Base-by-base conservation (phyloP, 2,329 filamentous ascomycete genomes). In the Fusarium beomiforme region DNA sequence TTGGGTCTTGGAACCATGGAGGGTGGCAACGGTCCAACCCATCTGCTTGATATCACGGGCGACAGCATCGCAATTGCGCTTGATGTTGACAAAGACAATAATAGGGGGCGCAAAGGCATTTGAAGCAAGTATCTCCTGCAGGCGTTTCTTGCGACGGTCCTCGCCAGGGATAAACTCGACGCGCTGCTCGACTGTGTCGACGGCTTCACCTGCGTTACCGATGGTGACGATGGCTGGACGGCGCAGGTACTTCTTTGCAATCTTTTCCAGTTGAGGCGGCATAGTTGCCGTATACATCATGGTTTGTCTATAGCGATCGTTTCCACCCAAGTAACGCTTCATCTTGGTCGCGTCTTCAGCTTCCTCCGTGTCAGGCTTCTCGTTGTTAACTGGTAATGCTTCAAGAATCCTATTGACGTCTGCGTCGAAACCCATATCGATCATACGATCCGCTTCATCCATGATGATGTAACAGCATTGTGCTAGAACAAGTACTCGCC, bases 201-300 rank as follows among this genome's bases (percentile, higher is more conserved):
- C 96, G 9, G 96, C 96, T 84, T 99, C 95, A 76, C 96, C 96
- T 2, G 91, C 90, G 77, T 97, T 97, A 70, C 96, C 96, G 71
- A 99, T 98, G 0, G 93, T 97, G 41, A 98, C 94, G 54, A 95
- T 96, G 23, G 96, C 96, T 0, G 96, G 96, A 16, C 96, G 90
- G 2, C 95, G 92, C 19, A 98, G 89, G 79, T 99, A 99, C 79
- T 97, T 97, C 76, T 95, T 92, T n/a, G 96, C 96, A 71, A 99
- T 98, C 69, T 93, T 93, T 80, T 99, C 96, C 19, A 99, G 93
- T 0, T 93, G 90, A 0, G 93, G 84, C 3, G 96, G 95, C 96
- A 99, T 99, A 31, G 96, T 99, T 57, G 96, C 96, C 72, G 96
- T 98, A 89, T 98, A 99, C 96, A 99, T 99, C 96, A 99, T 99